phyloP scores from a whole-genome alignment of 1,284 basidiomycete species.

The Dichomitus squalens region DNA sequence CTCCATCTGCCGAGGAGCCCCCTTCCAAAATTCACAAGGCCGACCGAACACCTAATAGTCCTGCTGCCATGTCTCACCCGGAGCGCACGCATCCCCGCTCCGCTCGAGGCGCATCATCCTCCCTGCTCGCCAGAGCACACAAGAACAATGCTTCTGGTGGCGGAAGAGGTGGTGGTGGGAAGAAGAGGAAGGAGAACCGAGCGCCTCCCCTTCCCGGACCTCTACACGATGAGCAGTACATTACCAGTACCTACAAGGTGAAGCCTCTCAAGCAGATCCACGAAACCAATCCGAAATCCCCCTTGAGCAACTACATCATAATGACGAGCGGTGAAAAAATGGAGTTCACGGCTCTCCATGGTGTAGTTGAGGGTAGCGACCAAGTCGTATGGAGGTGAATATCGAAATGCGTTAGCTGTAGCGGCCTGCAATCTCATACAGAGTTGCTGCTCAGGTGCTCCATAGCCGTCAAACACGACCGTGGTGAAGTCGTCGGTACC shows the following conservation, averaged over 20 bases:
- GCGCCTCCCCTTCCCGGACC: conserved; percentile 26
- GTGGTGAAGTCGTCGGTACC: conserved; percentile 47
- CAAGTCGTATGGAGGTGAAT: conserved; percentile 24
- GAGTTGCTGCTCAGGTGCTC: conserved; percentile 8
- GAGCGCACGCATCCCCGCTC: conserved; percentile 18
- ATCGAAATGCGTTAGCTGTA: not conserved
- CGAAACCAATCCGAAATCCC: conserved; percentile 46
- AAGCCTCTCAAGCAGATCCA: conserved; percentile 36
- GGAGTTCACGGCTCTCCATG: conserved; percentile 11
- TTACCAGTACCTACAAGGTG: conserved; percentile 29
- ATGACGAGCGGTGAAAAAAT: conserved; percentile 8
- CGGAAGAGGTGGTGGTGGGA: conserved; percentile 16
- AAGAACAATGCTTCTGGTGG: conserved; percentile 21
- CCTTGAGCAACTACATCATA: conserved; percentile 41
- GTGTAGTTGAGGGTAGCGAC: conserved; percentile 15
- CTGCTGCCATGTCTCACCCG: conserved; percentile 19
- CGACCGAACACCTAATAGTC: conserved; percentile 9
- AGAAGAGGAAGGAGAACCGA: conserved; percentile 14
- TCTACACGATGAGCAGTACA: conserved; percentile 33
- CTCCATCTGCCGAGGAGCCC: conserved; percentile 20
- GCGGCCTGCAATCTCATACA: not conserved
- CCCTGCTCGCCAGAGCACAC: conserved; percentile 22
- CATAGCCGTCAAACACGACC: conserved; percentile 27
- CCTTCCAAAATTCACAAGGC: conserved; percentile 29
- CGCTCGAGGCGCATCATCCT: conserved; percentile 19